Conservation (phyloP, 164 flowering plant species). For the Platanus orientalis region DNA sequence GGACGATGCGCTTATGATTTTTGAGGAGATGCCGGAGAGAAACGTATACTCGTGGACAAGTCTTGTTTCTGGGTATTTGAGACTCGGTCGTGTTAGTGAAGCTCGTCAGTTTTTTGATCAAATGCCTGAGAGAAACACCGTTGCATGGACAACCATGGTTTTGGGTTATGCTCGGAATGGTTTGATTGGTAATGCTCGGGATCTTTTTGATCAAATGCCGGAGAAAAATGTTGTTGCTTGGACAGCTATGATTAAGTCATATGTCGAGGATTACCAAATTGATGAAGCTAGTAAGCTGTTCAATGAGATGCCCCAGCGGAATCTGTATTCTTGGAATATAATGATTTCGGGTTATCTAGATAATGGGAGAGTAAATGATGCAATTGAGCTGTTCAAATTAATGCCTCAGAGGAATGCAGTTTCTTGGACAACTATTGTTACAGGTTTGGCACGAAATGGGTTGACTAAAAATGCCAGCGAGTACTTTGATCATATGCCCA, state of each 20-base stretch:
- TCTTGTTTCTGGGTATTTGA: constrained; percentile 49
- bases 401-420: constrained; percentile 47
- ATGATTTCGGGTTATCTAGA: constrained; percentile 43
- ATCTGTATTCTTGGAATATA: constrained; percentile 47
- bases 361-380: constrained; percentile 30
- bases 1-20: constrained; percentile 34
- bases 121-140: constrained; percentile 38
- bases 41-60: constrained; percentile 55
- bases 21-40: constrained; percentile 39
- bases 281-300: constrained; percentile 43
- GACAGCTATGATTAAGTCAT: constrained; percentile 47
- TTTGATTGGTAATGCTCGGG: constrained; percentile 33
- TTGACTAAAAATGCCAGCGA: constrained; percentile 31
- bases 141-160: constrained; percentile 48
- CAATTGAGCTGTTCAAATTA: constrained; percentile 34
- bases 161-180: constrained; percentile 45
- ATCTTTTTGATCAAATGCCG: constrained; percentile 37
- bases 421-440: constrained; percentile 59
- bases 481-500: constrained; percentile 51
- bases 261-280: constrained; percentile 26
- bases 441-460: constrained; percentile 49
- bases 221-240: constrained; percentile 46
- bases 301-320: constrained; percentile 40
- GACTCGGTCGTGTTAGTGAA: constrained; percentile 29
- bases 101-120: constrained; percentile 34